Base-by-base conservation (phyloP, 371 early-diverging fungal species). In the Encephalitozoon intestinalis region DNA sequence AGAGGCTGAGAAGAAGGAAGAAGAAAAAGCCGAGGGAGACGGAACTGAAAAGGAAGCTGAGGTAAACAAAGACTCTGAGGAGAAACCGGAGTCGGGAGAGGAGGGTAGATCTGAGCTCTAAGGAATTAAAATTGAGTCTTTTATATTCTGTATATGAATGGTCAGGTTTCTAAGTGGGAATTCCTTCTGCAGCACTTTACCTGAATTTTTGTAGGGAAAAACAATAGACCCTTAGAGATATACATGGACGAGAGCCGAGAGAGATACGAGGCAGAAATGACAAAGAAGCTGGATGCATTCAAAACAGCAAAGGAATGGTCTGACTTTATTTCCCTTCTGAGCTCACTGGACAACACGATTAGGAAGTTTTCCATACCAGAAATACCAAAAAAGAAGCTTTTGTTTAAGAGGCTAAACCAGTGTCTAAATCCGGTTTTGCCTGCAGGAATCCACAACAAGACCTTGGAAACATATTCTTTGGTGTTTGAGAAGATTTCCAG, bases 401-500 rank as follows among this genome's bases (percentile, higher is more conserved):
- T 97, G 4, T 89, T 92, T 54, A 95, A 95, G 86, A 89, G 97
- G 23, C 86, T 97, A 39, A 94, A 94, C 0, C 97, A 97, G 78
- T 95, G 94, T 73, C 88, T 97, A 65, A 95, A 96, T 81, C 96
- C 95, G 11, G 92, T 92, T 15, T 87, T 97, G n/a, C 98, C 98
- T 7, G 90, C 94, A 25, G 98, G 98, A 21, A 95, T 96, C 18
- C 98, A 97, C 83, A 92, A 91, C 81, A 96, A 94, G 84, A 90
- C 94, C 2, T 78, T 97, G 51, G 90, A 92, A 67, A 90, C 92
- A 0, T 97, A 96, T 82, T 87, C 86, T 2, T 89, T 90, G 54
- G 88, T 96, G n/a, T 88, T 95, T 67, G 85, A 89, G 18, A 76
- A 66, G 30, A 31, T 83, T 11, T 46, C 54, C 4, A 51, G 58